Base-by-base conservation (phyloP, 75 land plant genomes). In the Pinus tabuliformis region DNA sequence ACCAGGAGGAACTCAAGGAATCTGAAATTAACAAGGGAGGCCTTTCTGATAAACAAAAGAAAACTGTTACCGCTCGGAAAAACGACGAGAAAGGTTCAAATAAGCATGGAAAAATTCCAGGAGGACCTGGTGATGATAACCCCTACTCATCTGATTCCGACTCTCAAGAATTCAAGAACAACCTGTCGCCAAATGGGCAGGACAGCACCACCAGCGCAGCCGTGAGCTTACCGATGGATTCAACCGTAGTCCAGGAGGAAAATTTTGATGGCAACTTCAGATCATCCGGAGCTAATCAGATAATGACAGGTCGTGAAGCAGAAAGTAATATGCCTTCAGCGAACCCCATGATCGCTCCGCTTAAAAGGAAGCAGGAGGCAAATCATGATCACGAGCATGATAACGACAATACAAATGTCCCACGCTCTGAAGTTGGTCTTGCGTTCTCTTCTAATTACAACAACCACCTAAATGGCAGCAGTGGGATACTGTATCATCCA, bases 1-100 rank as follows among this genome's bases (percentile, higher is more conserved):
- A 97, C 82, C 28, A 87, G 62, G 99, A 94, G 78, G 99, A 96
- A 70, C 60, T 81, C 49, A 94, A 88, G 56, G 97, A 93, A 59
- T 74, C 62, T 22, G 62, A 18, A 18, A 18, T 5, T 6, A 60
- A 21, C 20, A 7, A 1, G 0, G 21, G 62, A 20, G 62, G 22
- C n/a, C 62, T 0, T 1, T 18, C 21, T 7, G 62, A 20, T 16
- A 21, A 60, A 18, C 8, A 18, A 20, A n/a, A 18, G 62, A 60
- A 9, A 60, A 60, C 22, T 1, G 4, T 60, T 18, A 20, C 62
- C 5, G 8, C 0, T 5, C 8, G 9, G 62, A 59, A 59, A n/a
- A 59, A 59, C 52, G 62, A 59, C 6, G 62, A 59, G 6, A 21
- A 59, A 18, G 62, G 21, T 6, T 5, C 20, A 18, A 20, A 59